Evolutionary conservation across 495 filamentous ascomycete species (phyloP).

Genomic region (Parmelia sp.): DNA sequence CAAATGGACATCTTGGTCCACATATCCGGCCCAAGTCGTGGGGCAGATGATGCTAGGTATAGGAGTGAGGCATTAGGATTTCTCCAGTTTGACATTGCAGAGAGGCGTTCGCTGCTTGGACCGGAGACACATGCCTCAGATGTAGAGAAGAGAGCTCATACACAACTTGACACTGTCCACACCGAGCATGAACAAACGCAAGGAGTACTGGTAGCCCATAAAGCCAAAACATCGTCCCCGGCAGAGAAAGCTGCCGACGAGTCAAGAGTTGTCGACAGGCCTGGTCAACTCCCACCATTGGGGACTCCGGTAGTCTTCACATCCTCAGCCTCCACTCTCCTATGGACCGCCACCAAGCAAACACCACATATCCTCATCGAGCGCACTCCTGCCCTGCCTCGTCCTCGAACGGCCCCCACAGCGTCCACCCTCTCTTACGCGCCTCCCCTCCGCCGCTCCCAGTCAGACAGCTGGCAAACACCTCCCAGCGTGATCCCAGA

Average conservation of each 20-base stretch:
- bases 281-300: not conserved
- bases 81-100: conserved; percentile 45
- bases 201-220: not conserved
- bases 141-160: not conserved
- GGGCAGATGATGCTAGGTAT: conserved; percentile 56
- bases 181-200: not conserved
- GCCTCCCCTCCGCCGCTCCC: conserved; percentile 11
- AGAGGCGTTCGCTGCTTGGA: conserved; percentile 26
- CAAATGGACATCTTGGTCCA: conserved; percentile 60
- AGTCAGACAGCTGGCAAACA: conserved; percentile 40
- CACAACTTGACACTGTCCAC: not conserved
- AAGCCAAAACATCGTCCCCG: not conserved
- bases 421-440: conserved; percentile 1
- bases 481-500: conserved; percentile 43
- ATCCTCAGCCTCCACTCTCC: conserved; percentile 3
- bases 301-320: conserved; percentile 3
- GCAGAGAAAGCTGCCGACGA: not conserved
- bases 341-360: conserved; percentile 15
- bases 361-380: conserved; percentile 22
- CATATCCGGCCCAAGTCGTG: conserved; percentile 56
- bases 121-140: not conserved
- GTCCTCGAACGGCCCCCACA: conserved; percentile 19
- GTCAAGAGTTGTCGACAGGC: too few relatives aligned
- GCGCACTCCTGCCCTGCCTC: conserved; percentile 20
- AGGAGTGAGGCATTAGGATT: conserved; percentile 56